These are phyloP conservation scores for Truncatella angustata DNA, from an alignment of 2,329 filamentous ascomycete species.

Conservation along the genomic window DNA sequence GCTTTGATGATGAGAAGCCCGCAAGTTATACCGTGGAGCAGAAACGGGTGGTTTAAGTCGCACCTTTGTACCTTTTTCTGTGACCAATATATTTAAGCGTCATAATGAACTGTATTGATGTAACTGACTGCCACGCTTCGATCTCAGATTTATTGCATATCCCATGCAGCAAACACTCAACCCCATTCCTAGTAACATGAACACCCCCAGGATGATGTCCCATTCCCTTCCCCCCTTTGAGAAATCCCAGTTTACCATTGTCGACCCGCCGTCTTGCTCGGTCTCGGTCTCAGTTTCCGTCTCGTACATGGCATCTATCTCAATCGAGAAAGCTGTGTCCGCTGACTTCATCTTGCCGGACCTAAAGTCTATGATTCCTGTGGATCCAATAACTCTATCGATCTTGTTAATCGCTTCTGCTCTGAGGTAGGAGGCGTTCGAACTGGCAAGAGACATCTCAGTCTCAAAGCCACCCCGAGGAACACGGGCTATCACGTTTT, in stretches of 20 bases:
- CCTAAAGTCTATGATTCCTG: constrained; percentile 10
- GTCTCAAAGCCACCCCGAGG: constrained; percentile 13
- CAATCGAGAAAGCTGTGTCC: background rate
- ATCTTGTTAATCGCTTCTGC: constrained; percentile 13
- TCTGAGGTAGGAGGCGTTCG: constrained; percentile 9
- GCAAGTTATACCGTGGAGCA: background rate
- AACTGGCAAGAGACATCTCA: background rate
- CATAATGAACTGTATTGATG: too few species aligned
- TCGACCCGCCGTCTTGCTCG: background rate
- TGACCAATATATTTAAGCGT: too few species aligned
- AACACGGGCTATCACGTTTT: constrained; percentile 12
- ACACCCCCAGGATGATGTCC: background rate
- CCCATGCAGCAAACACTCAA: background rate
- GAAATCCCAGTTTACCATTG: background rate
- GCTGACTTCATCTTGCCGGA: constrained; percentile 1
- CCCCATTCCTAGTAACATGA: background rate
- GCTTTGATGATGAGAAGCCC: background rate
- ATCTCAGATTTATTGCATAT: background rate
- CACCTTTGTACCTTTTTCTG: too few species aligned
- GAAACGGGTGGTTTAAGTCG: too few species aligned
- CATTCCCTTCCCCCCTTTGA: background rate
- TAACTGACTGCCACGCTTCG: background rate
- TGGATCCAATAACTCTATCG: constrained; percentile 13
- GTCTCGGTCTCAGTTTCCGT: background rate
- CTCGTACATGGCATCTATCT: background rate